Base-by-base conservation (phyloP, 2,329 filamentous ascomycete species). In the Aureobasidium uvarum region DNA sequence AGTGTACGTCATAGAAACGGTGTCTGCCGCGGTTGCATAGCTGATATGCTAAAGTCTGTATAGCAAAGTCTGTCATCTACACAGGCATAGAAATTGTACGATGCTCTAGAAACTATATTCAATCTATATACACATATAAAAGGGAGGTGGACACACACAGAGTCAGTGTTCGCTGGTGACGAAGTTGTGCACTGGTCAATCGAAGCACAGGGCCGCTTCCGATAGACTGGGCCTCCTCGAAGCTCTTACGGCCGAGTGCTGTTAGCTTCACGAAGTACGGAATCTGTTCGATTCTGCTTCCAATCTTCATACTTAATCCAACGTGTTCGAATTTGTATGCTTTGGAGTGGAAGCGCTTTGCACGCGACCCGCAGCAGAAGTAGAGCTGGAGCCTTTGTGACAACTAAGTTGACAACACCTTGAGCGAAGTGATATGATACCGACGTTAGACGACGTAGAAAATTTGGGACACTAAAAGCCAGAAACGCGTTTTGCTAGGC, bases 401-500 rank as follows among this genome's bases (percentile, higher is more conserved):
- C 25, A 58, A 2, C 18, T 14, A 31, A 31, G 13, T 16, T 11
- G 20, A 23, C 3, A 16, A 10, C 16, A 38, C 25, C 16, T 20
- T 14, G 7, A 16, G 11, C 36, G 31, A 38, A 14, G 20, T 16
- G 23, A 60, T 18, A 46, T 10, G 39, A 36, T 48, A 25, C 31
- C 56, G 23, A 13, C 50, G 33, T 58, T 38, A 10, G 41, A 48
- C 41, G 14, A 48, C n/a, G 18, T 58, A 33, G 43, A 46, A 51
- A 62, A 50, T 50, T 41, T 41, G 58, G 58, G 43, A 62, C 58
- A 62, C 58, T 62, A 62, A 62, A 50, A 50, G 20, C 11, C 45
- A 62, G 58, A 50, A 41, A 62, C 58, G 45, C 45, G 58, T 62
- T 62, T 50, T 62, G 58, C 58, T 20, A 62, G 58, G 31, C 31